A percentile compares a stretch with the other conserved stretches of the same genome.
Conservation (phyloP, 257 asterid species). For the Solanum dulcamara region DNA sequence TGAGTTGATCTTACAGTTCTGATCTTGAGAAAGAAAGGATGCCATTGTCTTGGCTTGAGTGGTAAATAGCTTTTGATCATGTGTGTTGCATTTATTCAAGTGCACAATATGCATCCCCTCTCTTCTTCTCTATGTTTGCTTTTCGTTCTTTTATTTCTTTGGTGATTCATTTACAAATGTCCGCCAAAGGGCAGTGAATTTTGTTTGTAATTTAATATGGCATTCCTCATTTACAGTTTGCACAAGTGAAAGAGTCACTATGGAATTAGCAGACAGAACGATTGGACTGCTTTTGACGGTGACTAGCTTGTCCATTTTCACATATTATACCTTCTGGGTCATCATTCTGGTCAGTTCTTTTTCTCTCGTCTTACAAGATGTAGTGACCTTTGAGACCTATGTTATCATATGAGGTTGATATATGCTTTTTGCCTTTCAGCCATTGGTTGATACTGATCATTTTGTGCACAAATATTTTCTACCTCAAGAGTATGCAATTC, state of each 20-base stretch:
- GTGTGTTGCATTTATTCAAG: background rate
- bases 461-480: constrained; percentile 89
- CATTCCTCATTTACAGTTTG: background rate
- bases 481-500: constrained; percentile 73
- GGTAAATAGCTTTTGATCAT: background rate
- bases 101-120: background rate
- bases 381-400: background rate
- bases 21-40: background rate
- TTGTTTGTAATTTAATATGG: background rate
- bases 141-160: background rate
- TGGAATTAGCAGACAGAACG: constrained; percentile 83
- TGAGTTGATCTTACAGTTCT: background rate
- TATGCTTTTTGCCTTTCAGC: constrained; percentile 35
- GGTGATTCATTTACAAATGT: background rate
- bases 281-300: constrained; percentile 63
- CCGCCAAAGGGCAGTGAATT: background rate
- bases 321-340: constrained; percentile 91
- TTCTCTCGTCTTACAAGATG: background rate
- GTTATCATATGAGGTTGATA: background rate
- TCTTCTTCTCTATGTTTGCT: background rate
- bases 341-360: constrained; percentile 61
- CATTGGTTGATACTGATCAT: constrained; percentile 79
- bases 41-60: background rate
- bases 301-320: constrained; percentile 71
- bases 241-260: constrained; percentile 2